Conservation (phyloP, 2,329 filamentous ascomycete genomes). For the Trichoderma sp. region DNA sequence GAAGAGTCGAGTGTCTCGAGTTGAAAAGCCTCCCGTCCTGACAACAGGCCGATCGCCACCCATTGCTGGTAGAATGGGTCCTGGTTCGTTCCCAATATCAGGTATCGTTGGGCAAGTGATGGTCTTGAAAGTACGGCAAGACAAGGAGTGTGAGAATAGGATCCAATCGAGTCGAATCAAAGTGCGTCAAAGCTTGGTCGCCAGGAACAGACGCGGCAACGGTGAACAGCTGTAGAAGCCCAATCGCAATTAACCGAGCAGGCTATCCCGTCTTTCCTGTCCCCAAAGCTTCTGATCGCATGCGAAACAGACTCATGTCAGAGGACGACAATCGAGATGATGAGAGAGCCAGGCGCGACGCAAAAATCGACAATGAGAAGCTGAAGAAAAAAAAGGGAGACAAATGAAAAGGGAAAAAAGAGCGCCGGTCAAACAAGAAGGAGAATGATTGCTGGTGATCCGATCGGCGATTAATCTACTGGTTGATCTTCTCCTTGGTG, state of each 20-base stretch:
- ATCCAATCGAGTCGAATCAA: not conserved
- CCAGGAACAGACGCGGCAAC: not conserved
- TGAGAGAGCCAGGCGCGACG: not conserved
- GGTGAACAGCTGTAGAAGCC: not conserved
- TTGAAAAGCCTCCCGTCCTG: constrained; percentile 2
- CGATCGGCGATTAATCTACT: constrained; percentile 39
- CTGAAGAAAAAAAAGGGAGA: not conserved
- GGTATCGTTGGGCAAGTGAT: not conserved
- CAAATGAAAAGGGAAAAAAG: not conserved
- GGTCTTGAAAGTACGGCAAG: not conserved
- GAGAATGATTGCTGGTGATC: not conserved
- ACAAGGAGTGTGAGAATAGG: not conserved
- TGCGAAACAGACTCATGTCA: not conserved
- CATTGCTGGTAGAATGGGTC: not conserved
- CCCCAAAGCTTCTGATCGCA: not conserved
- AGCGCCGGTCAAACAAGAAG: constrained; percentile 6
- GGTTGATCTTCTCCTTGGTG: constrained; percentile 55
- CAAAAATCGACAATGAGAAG: not conserved
- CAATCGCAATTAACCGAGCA: not conserved
- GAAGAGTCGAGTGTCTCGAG: constrained; percentile 16
- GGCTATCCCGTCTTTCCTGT: not conserved
- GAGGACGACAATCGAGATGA: not conserved
- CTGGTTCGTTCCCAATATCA: not conserved
- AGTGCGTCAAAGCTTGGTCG: constrained; percentile 13
- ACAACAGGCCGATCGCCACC: not conserved